Evolutionary conservation across 768 basidiomycete species (phyloP), one percentile per base, ranked within the genome.

Genomic region (Trametes cinnabarina): DNA sequence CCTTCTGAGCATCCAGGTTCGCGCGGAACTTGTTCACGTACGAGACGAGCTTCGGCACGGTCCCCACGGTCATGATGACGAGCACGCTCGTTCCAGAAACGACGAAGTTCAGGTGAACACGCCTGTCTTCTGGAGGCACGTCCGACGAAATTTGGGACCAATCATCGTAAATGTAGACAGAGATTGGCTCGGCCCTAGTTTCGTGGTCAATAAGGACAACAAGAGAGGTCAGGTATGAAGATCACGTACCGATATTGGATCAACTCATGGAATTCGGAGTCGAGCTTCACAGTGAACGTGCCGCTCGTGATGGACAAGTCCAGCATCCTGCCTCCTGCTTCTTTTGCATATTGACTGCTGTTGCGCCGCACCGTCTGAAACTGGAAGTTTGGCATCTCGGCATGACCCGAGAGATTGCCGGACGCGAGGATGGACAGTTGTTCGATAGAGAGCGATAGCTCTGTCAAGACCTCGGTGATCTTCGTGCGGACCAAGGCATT

Each of bases 221-320:
- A 12, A 25, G 19, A 42, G 20, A n/a, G n/a, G n/a, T n/a, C n/a
- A n/a, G n/a, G n/a, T n/a, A n/a, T n/a, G 10, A 47, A 14, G 35
- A 14, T 30, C 50, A 75, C 80, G 63, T 61, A 92, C 92, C 87
- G 80, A 68, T 92, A 92, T 64, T 87, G 81, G 20, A 93, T 68
- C 23, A 92, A 69, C 57, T 81, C 82, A 63, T 89, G 88, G 64
- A 85, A 82, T 56, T 94, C 91, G 15, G 91, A 90, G 66, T 90
- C 84, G 28, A 94, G 73, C 14, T 81, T 77, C 15, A 84, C 79
- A 56, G 82, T 77, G 60, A 94, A 68, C 15, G 84, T 77, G 10
- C 89, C 90, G 65, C 84, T 88, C 12, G 85, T 88, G 78, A 94
- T 80, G 12, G 80, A 80, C 25, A 94, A 73, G 62, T 92, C 87